phyloP scores from a whole-genome alignment of 2,329 filamentous ascomycete genomes.

The Septoria linicola region DNA sequence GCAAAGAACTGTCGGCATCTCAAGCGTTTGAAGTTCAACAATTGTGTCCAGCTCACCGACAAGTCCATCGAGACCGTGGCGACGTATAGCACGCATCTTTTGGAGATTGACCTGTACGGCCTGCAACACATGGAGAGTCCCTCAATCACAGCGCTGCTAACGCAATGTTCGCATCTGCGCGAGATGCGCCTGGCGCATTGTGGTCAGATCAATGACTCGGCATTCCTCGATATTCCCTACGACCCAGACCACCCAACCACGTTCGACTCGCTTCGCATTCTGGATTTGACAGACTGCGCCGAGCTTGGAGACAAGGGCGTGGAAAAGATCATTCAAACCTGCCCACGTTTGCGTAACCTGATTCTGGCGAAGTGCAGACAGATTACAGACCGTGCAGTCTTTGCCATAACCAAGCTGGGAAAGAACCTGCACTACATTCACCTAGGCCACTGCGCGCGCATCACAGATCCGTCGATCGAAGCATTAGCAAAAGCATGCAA shows the following conservation, averaged over 20 bases:
- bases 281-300: conserved; percentile 87
- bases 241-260: conserved; percentile 49
- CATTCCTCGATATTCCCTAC: conserved; percentile 75
- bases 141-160: conserved; percentile 77
- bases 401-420: conserved; percentile 81
- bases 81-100: conserved; percentile 81
- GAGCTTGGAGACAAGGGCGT: conserved; percentile 83
- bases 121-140: conserved; percentile 78
- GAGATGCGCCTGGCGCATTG: conserved; percentile 87
- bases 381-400: conserved; percentile 84
- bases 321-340: conserved; percentile 79
- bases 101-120: conserved; percentile 93
- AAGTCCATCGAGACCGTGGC: conserved; percentile 81
- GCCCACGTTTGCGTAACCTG: conserved; percentile 85
- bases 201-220: conserved; percentile 77
- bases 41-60: conserved; percentile 82
- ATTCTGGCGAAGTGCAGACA: conserved; percentile 92
- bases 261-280: conserved; percentile 86
- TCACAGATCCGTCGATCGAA: conserved; percentile 86
- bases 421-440: conserved; percentile 98
- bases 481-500: conserved; percentile 83
- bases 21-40: conserved; percentile 94
- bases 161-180: conserved; percentile 76
- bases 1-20: conserved; percentile 81
- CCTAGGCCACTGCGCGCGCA: conserved; percentile 85